Conservation (phyloP, 2,329 filamentous ascomycete genomes). For the Phaeosphaeriaceae sp. region DNA sequence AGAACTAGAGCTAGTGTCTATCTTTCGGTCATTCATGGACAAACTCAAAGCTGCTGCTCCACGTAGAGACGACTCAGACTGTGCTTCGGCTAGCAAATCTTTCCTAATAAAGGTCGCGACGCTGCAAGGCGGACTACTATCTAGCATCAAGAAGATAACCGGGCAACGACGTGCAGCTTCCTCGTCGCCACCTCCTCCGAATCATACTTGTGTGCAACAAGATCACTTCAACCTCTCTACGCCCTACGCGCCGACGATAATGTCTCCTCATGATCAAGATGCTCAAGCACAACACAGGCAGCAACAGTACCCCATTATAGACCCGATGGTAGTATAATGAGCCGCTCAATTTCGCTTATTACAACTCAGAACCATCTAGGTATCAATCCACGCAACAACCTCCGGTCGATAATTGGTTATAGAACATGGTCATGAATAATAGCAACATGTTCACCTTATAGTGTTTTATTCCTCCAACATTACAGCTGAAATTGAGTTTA, state of each 20-base stretch:
- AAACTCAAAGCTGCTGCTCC: conserved; percentile 1
- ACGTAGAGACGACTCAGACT: too few species aligned
- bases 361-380: not conserved
- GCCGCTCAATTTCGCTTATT: not conserved
- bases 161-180: too few species aligned
- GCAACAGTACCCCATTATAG: too few species aligned
- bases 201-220: not conserved
- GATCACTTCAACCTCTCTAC: not conserved
- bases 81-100: conserved; percentile 7
- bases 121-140: not conserved
- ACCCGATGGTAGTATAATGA: too few species aligned
- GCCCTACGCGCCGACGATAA: too few species aligned
- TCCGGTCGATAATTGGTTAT: not conserved
- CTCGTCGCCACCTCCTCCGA: not conserved
- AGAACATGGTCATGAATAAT: conserved; percentile 1
- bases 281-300: too few species aligned
- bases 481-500: too few species aligned
- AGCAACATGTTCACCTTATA: not conserved
- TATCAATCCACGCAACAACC: not conserved
- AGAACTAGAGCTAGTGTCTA: not conserved
- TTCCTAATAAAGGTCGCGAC: conserved; percentile 3
- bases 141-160: not conserved
- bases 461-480: too few species aligned
- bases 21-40: conserved; percentile 4
- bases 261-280: too few species aligned